Conservation (phyloP, 176 grass and related monocot genomes). For the Avena eriantha region DNA sequence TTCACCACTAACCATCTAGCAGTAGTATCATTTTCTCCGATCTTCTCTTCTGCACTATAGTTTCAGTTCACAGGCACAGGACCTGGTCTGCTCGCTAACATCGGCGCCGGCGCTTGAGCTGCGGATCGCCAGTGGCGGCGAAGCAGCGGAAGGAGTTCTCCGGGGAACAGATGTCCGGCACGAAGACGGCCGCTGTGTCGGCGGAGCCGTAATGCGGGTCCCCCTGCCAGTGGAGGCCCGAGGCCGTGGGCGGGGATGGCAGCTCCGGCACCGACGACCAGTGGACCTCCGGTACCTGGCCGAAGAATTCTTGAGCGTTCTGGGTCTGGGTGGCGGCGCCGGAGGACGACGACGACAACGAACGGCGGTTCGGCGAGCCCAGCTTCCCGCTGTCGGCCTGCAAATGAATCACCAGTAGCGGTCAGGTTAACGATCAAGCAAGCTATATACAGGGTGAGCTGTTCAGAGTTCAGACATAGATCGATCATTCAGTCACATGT, state of each 20-base stretch:
- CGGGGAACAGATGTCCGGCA: constrained; percentile 68
- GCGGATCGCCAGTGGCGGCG: background rate
- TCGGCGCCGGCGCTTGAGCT: constrained; percentile 55
- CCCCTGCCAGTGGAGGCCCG: constrained; percentile 74
- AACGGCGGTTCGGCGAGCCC: constrained; percentile 57
- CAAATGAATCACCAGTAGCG: background rate
- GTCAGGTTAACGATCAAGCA: constrained; percentile 14
- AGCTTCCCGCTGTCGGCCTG: constrained; percentile 89
- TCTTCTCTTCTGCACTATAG: constrained; percentile 35
- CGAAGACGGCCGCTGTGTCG: constrained; percentile 29
- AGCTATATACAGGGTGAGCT: background rate
- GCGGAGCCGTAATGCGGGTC: constrained; percentile 2
- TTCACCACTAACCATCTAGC: constrained; percentile 6
- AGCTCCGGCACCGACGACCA: constrained; percentile 76
- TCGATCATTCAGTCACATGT: background rate
- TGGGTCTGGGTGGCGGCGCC: constrained; percentile 22
- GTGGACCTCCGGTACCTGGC: constrained; percentile 70
- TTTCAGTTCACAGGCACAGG: background rate
- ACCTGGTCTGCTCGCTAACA: background rate
- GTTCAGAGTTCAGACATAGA: background rate
- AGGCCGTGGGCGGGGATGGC: constrained; percentile 69
- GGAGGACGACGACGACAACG: constrained; percentile 21
- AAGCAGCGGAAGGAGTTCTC: constrained; percentile 55
- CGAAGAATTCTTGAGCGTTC: constrained; percentile 53
- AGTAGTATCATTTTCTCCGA: background rate